phyloP scores from a whole-genome alignment of 2,329 filamentous ascomycete genomes.

The Escovopsis sp. region DNA sequence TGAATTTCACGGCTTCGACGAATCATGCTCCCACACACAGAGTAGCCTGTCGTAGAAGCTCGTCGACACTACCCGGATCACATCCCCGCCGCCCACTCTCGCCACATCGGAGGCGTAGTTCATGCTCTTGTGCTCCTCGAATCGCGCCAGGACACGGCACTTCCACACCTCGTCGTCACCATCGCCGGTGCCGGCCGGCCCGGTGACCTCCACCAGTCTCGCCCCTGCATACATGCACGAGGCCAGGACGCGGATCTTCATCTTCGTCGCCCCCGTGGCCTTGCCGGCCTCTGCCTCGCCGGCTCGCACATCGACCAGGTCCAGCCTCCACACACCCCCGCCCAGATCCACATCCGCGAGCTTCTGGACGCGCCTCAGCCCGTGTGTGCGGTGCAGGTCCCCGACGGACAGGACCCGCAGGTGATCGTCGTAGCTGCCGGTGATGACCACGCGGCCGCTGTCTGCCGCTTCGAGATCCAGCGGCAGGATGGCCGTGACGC shows the following conservation, averaged over 20 bases:
- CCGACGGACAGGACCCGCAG: constrained; percentile 50
- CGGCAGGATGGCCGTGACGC: constrained; percentile 76
- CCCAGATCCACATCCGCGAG: constrained; percentile 56
- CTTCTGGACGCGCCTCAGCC: constrained; percentile 27
- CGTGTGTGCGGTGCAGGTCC: constrained; percentile 16
- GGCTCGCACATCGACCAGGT: constrained; percentile 32
- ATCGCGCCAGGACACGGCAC: constrained; percentile 53
- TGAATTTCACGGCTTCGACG: not conserved
- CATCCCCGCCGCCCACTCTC: constrained; percentile 27
- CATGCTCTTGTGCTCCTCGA: constrained; percentile 85
- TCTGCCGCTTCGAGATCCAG: constrained; percentile 30
- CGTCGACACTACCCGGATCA: constrained; percentile 45
- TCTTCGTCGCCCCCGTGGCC: not conserved
- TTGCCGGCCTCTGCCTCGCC: constrained; percentile 8
- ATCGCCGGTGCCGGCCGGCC: constrained; percentile 14
- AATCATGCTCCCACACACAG: constrained; percentile 45
- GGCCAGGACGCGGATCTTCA: constrained; percentile 45
- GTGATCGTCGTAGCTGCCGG: constrained; percentile 83
- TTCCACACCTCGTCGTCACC: constrained; percentile 28
- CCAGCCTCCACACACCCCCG: constrained; percentile 76
- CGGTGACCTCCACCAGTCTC: constrained; percentile 37
- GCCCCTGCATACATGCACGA: constrained; percentile 91
- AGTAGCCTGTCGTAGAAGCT: constrained; percentile 64
- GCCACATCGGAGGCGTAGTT: constrained; percentile 76
- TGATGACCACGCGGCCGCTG: constrained; percentile 48